phyloP scores from a whole-genome alignment of 225 moss, liverwort and hornwort genomes.

The Anthoceros angustus region DNA sequence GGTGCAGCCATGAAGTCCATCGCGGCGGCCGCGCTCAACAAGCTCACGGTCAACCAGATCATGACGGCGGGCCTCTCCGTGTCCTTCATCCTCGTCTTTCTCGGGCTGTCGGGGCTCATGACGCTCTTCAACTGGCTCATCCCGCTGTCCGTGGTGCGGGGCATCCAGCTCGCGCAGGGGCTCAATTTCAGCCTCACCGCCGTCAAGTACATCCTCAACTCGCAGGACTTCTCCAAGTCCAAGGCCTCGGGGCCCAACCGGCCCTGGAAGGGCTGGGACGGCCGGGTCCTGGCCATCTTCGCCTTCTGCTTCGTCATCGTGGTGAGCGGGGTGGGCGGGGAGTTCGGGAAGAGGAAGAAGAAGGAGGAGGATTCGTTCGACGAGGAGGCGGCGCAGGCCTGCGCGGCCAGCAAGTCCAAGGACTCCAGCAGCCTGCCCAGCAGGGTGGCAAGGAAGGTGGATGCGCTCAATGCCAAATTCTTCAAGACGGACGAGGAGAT shows the following conservation, averaged over 20 bases:
- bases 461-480: neutral
- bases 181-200: constrained; percentile 59
- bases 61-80: constrained; percentile 72
- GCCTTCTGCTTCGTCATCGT: constrained; percentile 45
- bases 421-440: neutral
- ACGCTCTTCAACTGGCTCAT: constrained; percentile 43
- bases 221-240: constrained; percentile 43
- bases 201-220: constrained; percentile 54
- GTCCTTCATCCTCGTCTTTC: constrained; percentile 34
- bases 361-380: constrained; percentile 17
- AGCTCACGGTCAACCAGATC: constrained; percentile 59
- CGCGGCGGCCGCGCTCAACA: constrained; percentile 65
- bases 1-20: constrained; percentile 92
- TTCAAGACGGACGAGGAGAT: constrained; percentile 1
- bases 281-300: constrained; percentile 43
- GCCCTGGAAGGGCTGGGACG: constrained; percentile 51
- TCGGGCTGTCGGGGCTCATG: constrained; percentile 66
- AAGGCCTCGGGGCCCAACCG: constrained; percentile 24
- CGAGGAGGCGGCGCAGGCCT: constrained; percentile 16
- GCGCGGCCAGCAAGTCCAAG: neutral
- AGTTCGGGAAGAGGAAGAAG: neutral
- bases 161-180: constrained; percentile 68
- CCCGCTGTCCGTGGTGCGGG: constrained; percentile 54
- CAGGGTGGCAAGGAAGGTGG: neutral
- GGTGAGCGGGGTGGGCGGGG: constrained; percentile 31